Evolutionary conservation across 106 monocot genomes (phyloP).

Genomic region (Dactylorhiza incarnata): DNA sequence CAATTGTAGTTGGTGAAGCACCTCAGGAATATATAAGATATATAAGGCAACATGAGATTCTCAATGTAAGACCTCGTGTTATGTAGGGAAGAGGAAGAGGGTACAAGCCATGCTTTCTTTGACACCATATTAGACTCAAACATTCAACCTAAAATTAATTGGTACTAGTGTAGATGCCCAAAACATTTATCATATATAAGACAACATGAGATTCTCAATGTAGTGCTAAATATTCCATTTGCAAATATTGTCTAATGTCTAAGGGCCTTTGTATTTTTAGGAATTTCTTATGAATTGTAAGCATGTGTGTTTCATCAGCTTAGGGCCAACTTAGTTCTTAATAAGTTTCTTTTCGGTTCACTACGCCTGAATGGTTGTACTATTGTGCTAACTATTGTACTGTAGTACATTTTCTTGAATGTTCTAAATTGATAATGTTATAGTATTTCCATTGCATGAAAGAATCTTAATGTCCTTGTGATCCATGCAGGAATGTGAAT

Average conservation of each 20-base stretch:
- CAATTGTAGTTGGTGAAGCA: no score
- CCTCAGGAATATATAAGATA: no score
- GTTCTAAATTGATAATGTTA: not conserved
- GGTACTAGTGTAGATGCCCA: no score
- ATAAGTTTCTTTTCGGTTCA: not conserved
- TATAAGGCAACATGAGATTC: no score
- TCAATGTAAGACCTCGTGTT: no score
- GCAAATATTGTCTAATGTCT: not conserved
- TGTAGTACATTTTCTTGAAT: not conserved
- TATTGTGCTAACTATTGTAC: not conserved
- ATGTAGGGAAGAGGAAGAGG: no score
- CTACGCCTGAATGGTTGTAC: not conserved
- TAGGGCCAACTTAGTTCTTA: not conserved
- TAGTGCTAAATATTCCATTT: not conserved
- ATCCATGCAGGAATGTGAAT: constrained; percentile 76
- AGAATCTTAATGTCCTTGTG: not conserved
- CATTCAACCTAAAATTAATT: no score
- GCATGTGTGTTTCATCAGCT: not conserved
- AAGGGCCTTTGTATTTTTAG: not conserved
- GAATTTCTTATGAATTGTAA: not conserved
- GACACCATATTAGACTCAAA: no score
- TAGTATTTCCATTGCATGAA: not conserved
- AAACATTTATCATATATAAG: no score
- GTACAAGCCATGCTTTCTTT: no score
- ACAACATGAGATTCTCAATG: no score